Evolutionary conservation across 2,329 filamentous ascomycete genomes (phyloP), one percentile per base, ranked within the genome.

Genomic region (Aureobasidium sp.): DNA sequence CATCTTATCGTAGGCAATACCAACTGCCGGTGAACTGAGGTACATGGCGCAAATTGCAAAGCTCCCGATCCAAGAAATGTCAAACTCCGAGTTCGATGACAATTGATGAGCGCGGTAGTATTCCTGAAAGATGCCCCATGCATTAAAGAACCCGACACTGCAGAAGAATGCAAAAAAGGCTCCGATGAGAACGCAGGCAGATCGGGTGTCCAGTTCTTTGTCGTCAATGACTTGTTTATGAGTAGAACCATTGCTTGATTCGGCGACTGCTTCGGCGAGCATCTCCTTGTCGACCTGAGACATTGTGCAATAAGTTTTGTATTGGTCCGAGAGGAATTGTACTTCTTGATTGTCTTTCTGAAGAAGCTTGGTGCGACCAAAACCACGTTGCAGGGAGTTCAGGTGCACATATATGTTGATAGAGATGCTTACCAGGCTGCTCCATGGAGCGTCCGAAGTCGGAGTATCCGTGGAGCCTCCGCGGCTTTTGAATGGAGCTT

Each of bases 31-130:
- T 21, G 64, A 65, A 3, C 60, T 58, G 34, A 55, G 49, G 41
- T 65, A 63, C 21, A 64, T 40, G 27, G 56, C 41, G 47, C 65
- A 64, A 6, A 55, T 59, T 1, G 56, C 29, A 37, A 65, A 61
- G 10, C 61, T 62, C 10, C 63, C 64, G 12, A 66, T 59, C 63
- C 64, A 66, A 16, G 62, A 58, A 12, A 66, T 64, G 30, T 63
- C 54, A 39, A 61, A 64, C 35, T 57, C 55, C 3, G 58, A 55
- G 14, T 62, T 49, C 22, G 49, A 52, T 2, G 45, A 54, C 6
- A 64, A 52, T 22, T 58, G 53, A 30, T 57, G 38, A 6, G 50
- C 29, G n/a, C 44, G 53, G 55, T 64, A 64, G 54, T 64, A 63
- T 57, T 61, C 54, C 41, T 62, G 57, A 34, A 61, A 61, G 24